These are phyloP conservation scores for Onygena corvina DNA, from an alignment of 2,329 filamentous ascomycete species.

Conservation along the genomic window DNA sequence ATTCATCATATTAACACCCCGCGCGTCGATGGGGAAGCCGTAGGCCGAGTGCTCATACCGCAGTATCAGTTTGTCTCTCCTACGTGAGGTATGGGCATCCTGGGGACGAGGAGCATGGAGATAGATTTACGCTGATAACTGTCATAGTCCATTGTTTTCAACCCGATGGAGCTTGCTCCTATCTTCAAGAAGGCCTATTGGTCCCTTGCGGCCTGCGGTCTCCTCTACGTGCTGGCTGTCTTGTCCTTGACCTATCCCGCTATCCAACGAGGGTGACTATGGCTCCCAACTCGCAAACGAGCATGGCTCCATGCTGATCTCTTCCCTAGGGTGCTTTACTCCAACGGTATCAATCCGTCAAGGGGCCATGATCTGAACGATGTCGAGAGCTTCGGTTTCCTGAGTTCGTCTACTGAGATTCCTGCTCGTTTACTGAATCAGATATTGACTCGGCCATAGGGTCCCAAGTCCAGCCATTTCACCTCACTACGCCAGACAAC, in stretches of 20 bases:
- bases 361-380: conserved; percentile 61
- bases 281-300: neutral
- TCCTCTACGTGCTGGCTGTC: conserved; percentile 56
- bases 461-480: conserved; percentile 82
- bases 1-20: too few relatives aligned
- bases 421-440: neutral
- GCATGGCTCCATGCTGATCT: conserved; percentile 34
- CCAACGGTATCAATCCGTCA: conserved; percentile 62
- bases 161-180: conserved; percentile 29
- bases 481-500: conserved; percentile 59
- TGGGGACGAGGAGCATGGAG: too few relatives aligned
- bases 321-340: conserved; percentile 53
- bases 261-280: conserved; percentile 66
- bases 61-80: too few relatives aligned
- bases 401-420: conserved; percentile 45
- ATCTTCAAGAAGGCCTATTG: conserved; percentile 44
- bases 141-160: neutral
- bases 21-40: too few relatives aligned
- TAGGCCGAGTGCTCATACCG: too few relatives aligned
- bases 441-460: conserved; percentile 37
- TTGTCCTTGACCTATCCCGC: conserved; percentile 53
- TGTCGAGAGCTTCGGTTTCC: conserved; percentile 76
- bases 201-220: conserved; percentile 47
- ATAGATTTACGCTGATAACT: too few relatives aligned
- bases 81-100: too few relatives aligned